These are phyloP conservation scores for Podospora pseudoanserina DNA, from an alignment of 495 filamentous ascomycete species.

Conservation along the genomic window DNA sequence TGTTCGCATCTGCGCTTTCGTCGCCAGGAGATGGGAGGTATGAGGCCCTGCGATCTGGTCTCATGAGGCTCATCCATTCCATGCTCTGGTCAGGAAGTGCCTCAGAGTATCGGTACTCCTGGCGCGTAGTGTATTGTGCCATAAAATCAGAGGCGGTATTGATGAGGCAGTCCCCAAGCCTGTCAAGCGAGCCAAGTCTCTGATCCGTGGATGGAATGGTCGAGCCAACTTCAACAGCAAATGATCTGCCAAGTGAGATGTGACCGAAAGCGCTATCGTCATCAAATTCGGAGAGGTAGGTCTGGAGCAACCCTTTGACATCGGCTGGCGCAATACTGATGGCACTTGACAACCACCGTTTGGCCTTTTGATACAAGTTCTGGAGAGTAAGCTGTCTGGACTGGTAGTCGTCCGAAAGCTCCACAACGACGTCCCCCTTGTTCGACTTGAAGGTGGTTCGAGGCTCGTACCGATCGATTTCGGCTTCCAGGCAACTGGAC, in stretches of 20 bases:
- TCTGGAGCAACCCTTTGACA: slow-evolving; percentile 89
- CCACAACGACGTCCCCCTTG: slow-evolving; percentile 71
- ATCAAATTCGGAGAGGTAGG: slow-evolving; percentile 90
- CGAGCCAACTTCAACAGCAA: slow-evolving; percentile 89
- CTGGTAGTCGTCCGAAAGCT: slow-evolving; percentile 83
- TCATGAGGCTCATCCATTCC: slow-evolving; percentile 59
- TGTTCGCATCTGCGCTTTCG: slow-evolving; percentile 54
- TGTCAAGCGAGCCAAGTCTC: slow-evolving; percentile 72
- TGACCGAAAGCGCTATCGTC: slow-evolving; percentile 84
- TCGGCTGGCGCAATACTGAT: slow-evolving; percentile 88
- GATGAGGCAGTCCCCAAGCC: slow-evolving; percentile 63
- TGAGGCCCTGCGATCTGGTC: slow-evolving; percentile 42
- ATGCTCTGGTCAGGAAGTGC: slow-evolving; percentile 57
- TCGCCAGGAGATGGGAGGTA: slow-evolving; percentile 40
- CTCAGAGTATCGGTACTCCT: slow-evolving; percentile 84
- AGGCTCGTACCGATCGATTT: slow-evolving; percentile 90
- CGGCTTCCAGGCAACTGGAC: slow-evolving; percentile 86
- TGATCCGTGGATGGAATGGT: slow-evolving; percentile 85
- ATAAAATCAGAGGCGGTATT: slow-evolving; percentile 95
- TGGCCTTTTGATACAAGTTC: slow-evolving; percentile 72
- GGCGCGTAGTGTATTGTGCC: slow-evolving; percentile 93
- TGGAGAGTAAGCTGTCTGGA: slow-evolving; percentile 75
- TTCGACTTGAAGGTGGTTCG: slow-evolving; percentile 72
- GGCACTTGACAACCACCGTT: slow-evolving; percentile 69
- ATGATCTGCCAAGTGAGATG: slow-evolving; percentile 89